Conservation (phyloP, 2,329 filamentous ascomycete genomes). For the Fusarium falciforme region DNA sequence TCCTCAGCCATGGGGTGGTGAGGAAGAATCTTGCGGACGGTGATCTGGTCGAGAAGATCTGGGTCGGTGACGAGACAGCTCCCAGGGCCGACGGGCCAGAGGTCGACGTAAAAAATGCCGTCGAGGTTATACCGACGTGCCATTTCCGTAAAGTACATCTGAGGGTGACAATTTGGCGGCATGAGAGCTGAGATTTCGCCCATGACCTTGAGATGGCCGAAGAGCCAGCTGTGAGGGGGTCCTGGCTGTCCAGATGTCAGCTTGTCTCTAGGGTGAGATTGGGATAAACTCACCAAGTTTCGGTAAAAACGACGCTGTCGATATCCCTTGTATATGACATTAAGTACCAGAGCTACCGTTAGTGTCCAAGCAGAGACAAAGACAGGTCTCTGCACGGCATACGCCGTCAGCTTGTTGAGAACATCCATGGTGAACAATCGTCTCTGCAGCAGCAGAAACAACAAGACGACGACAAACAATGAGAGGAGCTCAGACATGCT, state of each 20-base stretch:
- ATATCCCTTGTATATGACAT: constrained; percentile 4
- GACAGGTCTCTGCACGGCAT: background rate
- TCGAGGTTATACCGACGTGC: constrained; percentile 1
- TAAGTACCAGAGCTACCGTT: background rate
- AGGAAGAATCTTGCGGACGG: background rate
- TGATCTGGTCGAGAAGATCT: constrained; percentile 9
- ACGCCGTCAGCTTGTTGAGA: background rate
- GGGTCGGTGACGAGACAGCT: constrained; percentile 6
- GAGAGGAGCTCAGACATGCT: background rate
- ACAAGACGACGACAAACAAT: background rate
- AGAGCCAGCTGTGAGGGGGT: constrained; percentile 26
- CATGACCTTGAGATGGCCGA: constrained; percentile 16
- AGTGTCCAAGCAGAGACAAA: background rate
- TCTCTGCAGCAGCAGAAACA: background rate
- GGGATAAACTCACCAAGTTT: background rate
- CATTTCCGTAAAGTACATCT: constrained; percentile 20
- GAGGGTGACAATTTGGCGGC: constrained; percentile 22
- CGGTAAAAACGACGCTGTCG: constrained; percentile 17
- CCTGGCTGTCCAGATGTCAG: background rate
- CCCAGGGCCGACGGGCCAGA: constrained; percentile 14
- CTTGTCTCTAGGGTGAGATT: background rate
- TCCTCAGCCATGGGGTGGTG: constrained; percentile 1
- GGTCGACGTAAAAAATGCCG: constrained; percentile 25
- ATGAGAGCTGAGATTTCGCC: constrained; percentile 5
- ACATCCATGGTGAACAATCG: background rate